phyloP scores from a whole-genome alignment of 495 filamentous ascomycete genomes.

The Penicillium malachiteum region DNA sequence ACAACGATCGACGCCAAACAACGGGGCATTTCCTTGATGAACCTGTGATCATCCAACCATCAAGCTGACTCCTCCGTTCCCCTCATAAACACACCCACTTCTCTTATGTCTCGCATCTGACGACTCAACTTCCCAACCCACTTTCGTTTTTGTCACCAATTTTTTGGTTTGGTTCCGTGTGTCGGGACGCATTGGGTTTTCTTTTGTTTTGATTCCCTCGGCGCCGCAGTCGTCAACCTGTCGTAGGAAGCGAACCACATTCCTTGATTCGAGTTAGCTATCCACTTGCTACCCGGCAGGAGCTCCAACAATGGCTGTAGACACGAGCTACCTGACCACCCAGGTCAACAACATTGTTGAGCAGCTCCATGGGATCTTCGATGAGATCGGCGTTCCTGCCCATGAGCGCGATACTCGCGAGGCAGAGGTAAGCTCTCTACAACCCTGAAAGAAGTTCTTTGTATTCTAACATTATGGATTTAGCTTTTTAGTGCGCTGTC shows the following conservation, averaged over 20 bases:
- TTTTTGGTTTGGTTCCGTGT: constrained; percentile 19
- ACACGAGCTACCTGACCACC: constrained; percentile 85
- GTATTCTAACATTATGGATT: neutral
- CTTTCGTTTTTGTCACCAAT: constrained; percentile 22
- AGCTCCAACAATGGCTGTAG: constrained; percentile 66
- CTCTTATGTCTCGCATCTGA: constrained; percentile 26
- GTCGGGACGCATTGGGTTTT: constrained; percentile 20
- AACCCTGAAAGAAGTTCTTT: neutral
- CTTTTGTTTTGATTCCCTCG: constrained; percentile 21
- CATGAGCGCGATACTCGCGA: constrained; percentile 90
- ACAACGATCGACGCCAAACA: constrained; percentile 36
- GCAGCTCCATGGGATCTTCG: constrained; percentile 89
- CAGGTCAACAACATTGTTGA: constrained; percentile 90
- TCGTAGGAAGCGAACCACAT: constrained; percentile 17
- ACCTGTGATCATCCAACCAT: constrained; percentile 26
- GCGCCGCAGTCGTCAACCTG: constrained; percentile 17
- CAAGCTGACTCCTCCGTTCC: constrained; percentile 13
- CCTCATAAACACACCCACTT: constrained; percentile 29
- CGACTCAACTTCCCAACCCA: constrained; percentile 11
- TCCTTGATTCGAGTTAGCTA: constrained; percentile 13
- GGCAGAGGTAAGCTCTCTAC: constrained; percentile 65
- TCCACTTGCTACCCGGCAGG: neutral
- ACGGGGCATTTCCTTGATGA: constrained; percentile 17
- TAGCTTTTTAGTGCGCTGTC: constrained; percentile 87
- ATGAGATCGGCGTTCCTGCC: constrained; percentile 87